These are phyloP conservation scores for Huiozyma sinensis DNA, from an alignment of 805 yeast species.

Conservation along the genomic window DNA sequence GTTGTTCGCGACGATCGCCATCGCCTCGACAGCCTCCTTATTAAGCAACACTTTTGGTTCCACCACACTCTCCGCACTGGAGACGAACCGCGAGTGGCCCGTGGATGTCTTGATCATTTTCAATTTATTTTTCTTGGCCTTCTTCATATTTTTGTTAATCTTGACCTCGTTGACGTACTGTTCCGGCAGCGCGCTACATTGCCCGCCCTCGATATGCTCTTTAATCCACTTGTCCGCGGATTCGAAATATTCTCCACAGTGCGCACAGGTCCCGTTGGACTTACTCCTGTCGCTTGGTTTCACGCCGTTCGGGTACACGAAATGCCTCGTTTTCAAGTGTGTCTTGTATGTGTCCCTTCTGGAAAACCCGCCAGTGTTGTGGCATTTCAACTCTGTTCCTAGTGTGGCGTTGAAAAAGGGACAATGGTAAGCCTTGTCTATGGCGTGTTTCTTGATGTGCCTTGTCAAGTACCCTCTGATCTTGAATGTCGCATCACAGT, in stretches of 20 bases:
- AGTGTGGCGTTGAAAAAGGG: conserved; percentile 26
- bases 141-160: conserved; percentile 17
- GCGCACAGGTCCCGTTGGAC: conserved; percentile 68
- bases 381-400: conserved; percentile 25
- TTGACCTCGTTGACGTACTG: conserved; percentile 21
- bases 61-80: conserved; percentile 25
- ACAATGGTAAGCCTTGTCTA: conserved; percentile 65
- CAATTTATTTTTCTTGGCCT: conserved; percentile 20
- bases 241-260: conserved; percentile 60
- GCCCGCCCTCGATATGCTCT: conserved; percentile 68
- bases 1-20: conserved; percentile 25
- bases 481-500: conserved; percentile 68
- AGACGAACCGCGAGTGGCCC: conserved; percentile 28
- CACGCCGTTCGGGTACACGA: conserved; percentile 76
- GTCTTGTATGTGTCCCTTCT: conserved; percentile 89
- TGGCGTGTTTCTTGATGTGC: conserved; percentile 82
- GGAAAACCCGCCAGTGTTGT: conserved; percentile 65
- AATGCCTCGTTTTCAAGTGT: conserved; percentile 81
- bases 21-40: conserved; percentile 27
- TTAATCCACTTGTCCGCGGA: conserved; percentile 69
- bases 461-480: conserved; percentile 86
- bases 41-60: conserved; percentile 26
- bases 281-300: conserved; percentile 55
- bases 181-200: conserved; percentile 42
- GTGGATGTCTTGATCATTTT: conserved; percentile 22